phyloP scores from a whole-genome alignment of 257 asterid species.

The Solanum raphanifolium region DNA sequence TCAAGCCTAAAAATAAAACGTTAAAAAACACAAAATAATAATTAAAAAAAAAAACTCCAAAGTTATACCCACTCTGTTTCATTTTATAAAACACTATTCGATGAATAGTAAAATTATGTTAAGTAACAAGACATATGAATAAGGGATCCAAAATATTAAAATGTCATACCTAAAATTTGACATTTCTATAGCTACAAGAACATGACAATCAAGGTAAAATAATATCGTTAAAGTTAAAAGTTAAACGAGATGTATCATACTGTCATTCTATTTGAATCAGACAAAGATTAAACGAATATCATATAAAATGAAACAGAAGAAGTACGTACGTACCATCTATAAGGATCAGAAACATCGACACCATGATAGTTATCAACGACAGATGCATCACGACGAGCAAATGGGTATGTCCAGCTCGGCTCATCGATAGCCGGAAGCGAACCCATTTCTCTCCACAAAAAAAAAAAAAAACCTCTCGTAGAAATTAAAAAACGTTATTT shows the following conservation, averaged over 20 bases:
- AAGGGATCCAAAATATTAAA: background rate
- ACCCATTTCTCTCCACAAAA: constrained; percentile 33
- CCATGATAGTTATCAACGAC: constrained; percentile 77
- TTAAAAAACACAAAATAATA: background rate
- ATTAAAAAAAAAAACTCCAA: background rate
- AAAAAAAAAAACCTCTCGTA: too few relatives aligned
- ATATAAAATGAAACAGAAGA: background rate
- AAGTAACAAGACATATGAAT: background rate
- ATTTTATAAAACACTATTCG: background rate
- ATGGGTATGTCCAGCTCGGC: constrained; percentile 40
- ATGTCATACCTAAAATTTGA: too few relatives aligned
- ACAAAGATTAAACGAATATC: background rate
- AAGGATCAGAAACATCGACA: constrained; percentile 64
- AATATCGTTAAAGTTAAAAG: too few relatives aligned
- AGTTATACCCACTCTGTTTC: background rate
- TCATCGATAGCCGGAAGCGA: constrained; percentile 31
- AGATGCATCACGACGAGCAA: constrained; percentile 63
- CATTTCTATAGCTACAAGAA: too few relatives aligned
- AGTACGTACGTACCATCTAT: constrained; percentile 56
- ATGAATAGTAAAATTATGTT: background rate
- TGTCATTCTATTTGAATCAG: too few relatives aligned
- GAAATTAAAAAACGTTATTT: background rate
- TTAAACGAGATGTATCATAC: too few relatives aligned
- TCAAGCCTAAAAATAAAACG: constrained; percentile 58
- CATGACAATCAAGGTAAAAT: too few relatives aligned